These are phyloP conservation scores for Mimosa pudica DNA, from an alignment of 306 rosid genomes.

Conservation along the genomic window DNA sequence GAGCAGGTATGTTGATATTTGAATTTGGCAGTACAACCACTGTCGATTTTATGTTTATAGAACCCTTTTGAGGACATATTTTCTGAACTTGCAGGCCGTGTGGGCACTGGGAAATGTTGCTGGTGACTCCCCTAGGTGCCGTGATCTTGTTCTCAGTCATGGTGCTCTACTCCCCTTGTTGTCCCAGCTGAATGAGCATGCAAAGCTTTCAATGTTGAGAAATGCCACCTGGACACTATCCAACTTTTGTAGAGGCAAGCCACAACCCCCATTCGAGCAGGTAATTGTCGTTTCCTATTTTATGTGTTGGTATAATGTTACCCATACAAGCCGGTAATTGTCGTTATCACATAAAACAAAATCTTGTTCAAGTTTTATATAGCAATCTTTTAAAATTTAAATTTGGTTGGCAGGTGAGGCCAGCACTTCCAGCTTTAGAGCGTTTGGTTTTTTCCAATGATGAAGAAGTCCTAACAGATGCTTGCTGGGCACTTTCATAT, in stretches of 20 bases:
- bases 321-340: neutral
- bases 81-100: conserved; percentile 64
- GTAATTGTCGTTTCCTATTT: conserved; percentile 39
- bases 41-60: neutral
- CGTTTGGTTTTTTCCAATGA: conserved; percentile 85
- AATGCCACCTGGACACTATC: conserved; percentile 96
- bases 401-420: conserved; percentile 65
- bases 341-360: neutral
- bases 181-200: conserved; percentile 84
- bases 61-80: neutral
- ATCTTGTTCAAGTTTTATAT: neutral
- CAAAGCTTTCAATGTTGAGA: conserved; percentile 92
- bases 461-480: conserved; percentile 91
- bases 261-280: conserved; percentile 88
- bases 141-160: conserved; percentile 83
- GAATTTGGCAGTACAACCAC: neutral
- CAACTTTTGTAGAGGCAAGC: conserved; percentile 94
- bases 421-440: conserved; percentile 91
- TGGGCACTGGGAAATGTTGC: conserved; percentile 98
- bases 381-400: conserved; percentile 3
- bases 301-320: neutral
- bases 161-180: conserved; percentile 81
- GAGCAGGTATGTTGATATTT: conserved; percentile 66
- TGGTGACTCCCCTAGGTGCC: conserved; percentile 93
- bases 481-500: conserved; percentile 93